Evolutionary conservation across 768 basidiomycete genomes (phyloP).

Genomic region (Hemileccinum rubropunctum): DNA sequence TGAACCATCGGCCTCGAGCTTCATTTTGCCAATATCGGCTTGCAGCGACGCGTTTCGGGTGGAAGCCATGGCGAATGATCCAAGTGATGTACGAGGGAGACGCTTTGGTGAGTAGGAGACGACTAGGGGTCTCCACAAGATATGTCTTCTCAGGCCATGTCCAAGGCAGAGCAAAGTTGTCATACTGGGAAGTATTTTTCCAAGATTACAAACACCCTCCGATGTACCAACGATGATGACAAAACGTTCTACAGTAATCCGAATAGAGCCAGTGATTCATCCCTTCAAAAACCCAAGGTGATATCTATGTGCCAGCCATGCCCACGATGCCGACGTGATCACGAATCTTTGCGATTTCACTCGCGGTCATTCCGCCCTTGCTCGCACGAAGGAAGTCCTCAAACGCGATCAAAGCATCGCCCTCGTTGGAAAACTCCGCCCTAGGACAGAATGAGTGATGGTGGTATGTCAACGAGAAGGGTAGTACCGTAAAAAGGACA

Average conservation of each 20-base stretch:
- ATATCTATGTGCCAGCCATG: conserved; percentile 66
- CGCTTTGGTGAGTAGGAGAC: too few relatives aligned
- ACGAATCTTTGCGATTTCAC: conserved; percentile 89
- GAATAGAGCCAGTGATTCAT: too few relatives aligned
- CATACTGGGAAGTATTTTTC: too few relatives aligned
- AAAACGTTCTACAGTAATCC: too few relatives aligned
- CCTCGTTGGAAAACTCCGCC: conserved; percentile 56
- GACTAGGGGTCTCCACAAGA: conserved; percentile 7
- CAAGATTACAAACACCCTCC: too few relatives aligned
- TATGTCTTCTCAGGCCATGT: conserved; percentile 5
- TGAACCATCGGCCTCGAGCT: conserved; percentile 56
- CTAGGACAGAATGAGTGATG: conserved; percentile 31
- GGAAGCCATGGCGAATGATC: conserved; percentile 26
- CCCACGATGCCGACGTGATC: conserved; percentile 85
- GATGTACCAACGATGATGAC: too few relatives aligned
- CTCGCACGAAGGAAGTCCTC: conserved; percentile 84
- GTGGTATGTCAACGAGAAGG: not conserved
- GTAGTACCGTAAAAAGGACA: conserved; percentile 56
- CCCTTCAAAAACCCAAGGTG: too few relatives aligned
- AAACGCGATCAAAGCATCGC: conserved; percentile 71
- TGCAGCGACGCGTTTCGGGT: conserved; percentile 34
- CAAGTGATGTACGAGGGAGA: not conserved
- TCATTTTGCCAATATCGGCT: conserved; percentile 55
- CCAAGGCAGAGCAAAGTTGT: too few relatives aligned
- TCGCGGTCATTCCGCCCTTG: conserved; percentile 76